Evolutionary conservation across 495 filamentous ascomycete species (phyloP), one percentile per base, ranked within the genome.

Genomic region (Penicillium nucicola): DNA sequence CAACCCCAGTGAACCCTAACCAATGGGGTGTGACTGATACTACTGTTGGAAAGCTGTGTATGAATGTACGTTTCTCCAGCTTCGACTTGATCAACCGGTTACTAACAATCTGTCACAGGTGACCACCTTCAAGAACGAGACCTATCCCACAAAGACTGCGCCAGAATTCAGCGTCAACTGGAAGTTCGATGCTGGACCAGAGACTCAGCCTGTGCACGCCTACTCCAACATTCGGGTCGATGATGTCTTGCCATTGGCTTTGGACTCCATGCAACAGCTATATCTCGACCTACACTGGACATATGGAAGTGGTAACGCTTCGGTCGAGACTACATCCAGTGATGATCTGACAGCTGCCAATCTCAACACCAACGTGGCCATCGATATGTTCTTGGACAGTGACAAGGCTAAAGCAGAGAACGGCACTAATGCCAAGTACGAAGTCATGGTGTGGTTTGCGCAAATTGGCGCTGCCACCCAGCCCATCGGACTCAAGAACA

Each of bases 361-460:
- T 2, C 55, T 72, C 15, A 64, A 72, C 34, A 51, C 65, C 46
- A 75, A 71, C 59, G 72, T 76, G n/a, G 70, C 68, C 25, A 52
- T 76, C 17, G 72, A 76, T 66, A 71, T 76, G 65, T 76, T 70
- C 56, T 61, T 76, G 23, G 72, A 75, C 43, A 45, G 45, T 18
- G 65, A 71, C 37, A 47, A 53, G 20, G 42, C 31, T 1, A 64
- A 45, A 1, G 53, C 72, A 0, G 18, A 43, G 30, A 61, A 69
- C 58, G 65, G 58, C 39, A 52, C 51, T 3, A n/a, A 45, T 1
- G 65, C 72, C 14, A 46, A 57, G 1, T 71, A 61, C 65, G 75
- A 77, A 54, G 65, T 77, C 58, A 76, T 77, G 67, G 55, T 76
- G 20, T 76, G 66, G 65, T 72, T 77, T 55, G 70, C 58, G 6